Conservation (phyloP, 1,284 basidiomycete genomes). For the Erythrobasidium hasegawianum region DNA sequence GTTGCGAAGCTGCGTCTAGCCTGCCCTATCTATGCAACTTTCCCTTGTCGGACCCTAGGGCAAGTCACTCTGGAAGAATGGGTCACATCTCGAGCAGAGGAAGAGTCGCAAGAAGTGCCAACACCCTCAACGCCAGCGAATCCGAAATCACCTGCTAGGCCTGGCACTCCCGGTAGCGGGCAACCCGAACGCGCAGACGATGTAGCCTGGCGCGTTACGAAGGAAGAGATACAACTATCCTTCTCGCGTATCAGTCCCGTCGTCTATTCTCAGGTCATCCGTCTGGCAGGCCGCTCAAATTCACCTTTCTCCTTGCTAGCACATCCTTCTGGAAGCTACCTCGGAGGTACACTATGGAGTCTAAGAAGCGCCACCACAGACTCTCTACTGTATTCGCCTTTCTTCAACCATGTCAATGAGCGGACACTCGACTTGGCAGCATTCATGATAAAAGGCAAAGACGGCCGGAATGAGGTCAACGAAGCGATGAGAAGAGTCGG, state of each 20-base stretch:
- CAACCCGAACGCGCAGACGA: background rate
- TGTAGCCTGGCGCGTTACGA: constrained; percentile 62
- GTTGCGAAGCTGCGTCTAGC: constrained; percentile 73
- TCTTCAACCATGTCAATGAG: constrained; percentile 95
- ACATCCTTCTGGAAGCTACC: constrained; percentile 89
- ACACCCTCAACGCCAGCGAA: background rate
- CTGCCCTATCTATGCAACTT: constrained; percentile 90
- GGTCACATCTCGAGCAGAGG: constrained; percentile 39
- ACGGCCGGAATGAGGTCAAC: constrained; percentile 43
- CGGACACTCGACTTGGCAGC: constrained; percentile 94
- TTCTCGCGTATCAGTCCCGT: constrained; percentile 89
- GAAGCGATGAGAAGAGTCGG: constrained; percentile 85
- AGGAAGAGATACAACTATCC: constrained; percentile 84
- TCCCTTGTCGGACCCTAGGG: constrained; percentile 95
- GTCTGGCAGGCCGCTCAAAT: constrained; percentile 69
- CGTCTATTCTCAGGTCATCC: constrained; percentile 91
- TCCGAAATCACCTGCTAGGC: background rate
- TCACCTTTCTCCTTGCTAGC: constrained; percentile 72
- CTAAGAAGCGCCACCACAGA: constrained; percentile 87
- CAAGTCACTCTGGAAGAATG: constrained; percentile 62
- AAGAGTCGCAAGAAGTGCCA: constrained; percentile 37
- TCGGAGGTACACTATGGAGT: constrained; percentile 98
- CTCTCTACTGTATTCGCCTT: constrained; percentile 93
- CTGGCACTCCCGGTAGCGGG: background rate
- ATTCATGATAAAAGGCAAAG: constrained; percentile 60